A percentile compares a stretch with the other conserved stretches of the same genome.
phyloP scores from a whole-genome alignment of 257 asterid genomes.

The Lavandula angustifolia region DNA sequence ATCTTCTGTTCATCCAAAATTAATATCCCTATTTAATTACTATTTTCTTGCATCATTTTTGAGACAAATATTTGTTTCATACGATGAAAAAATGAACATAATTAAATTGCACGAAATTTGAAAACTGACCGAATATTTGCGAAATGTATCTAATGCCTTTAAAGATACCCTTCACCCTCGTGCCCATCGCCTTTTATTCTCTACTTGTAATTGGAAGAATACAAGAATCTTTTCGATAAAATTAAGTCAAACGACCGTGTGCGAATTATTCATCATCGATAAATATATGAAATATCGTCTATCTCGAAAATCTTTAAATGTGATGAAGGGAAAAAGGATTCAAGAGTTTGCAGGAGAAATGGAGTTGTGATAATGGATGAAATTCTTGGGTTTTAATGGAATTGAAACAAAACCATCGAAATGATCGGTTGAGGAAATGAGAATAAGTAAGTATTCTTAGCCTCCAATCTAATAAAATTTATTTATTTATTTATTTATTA shows the following conservation, averaged over 20 bases:
- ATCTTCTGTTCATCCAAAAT: constrained; percentile 45
- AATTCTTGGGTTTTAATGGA: constrained; percentile 40
- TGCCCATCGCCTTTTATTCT: constrained; percentile 40
- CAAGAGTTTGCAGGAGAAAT: constrained; percentile 32
- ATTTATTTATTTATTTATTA: too few relatives aligned
- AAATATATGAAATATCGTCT: too few relatives aligned
- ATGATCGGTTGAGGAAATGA: constrained; percentile 35
- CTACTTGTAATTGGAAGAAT: background rate
- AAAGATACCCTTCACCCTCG: constrained; percentile 78
- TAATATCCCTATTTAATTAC: background rate
- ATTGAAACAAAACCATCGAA: constrained; percentile 35
- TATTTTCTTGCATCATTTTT: background rate
- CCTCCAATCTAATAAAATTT: too few relatives aligned
- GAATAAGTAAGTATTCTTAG: background rate
- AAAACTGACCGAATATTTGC: constrained; percentile 70
- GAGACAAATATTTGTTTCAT: too few relatives aligned
- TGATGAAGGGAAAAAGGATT: constrained; percentile 1
- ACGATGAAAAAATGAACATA: background rate
- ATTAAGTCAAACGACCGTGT: background rate
- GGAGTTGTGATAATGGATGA: constrained; percentile 40
- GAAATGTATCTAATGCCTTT: constrained; percentile 85
- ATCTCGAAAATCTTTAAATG: too few relatives aligned
- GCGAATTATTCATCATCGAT: too few relatives aligned
- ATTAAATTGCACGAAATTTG: background rate
- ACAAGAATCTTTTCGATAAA: background rate